Evolutionary conservation across 2,329 filamentous ascomycete genomes (phyloP), one percentile per base, ranked within the genome.

Genomic region (Cordyceps pruinosa): DNA sequence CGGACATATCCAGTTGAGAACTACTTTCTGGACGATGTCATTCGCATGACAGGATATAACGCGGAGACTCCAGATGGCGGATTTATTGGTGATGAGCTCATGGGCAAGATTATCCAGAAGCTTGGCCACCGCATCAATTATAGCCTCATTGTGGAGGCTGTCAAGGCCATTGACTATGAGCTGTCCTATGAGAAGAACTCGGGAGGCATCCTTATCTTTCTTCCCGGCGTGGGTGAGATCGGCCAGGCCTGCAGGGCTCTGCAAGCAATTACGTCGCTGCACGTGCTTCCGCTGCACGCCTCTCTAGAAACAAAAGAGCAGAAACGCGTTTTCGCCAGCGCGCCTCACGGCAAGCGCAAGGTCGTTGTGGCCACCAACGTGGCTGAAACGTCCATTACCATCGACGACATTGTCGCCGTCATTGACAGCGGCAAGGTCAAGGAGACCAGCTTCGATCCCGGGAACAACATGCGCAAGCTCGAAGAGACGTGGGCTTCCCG

Each of bases 361-460:
- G 84, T 99, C 13, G 89, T 99, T 34, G 89, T 93, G 7, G 90
- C 94, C 1, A 99, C 94, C 45, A 99, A 99, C 66, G 93, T 99
- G 2, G 94, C 94, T 2, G 94, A 99, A 70, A 99, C 94, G 0
- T 97, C 94, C 2, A 97, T 99, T 69, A 99, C 94, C 0, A 99
- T 99, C 59, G 92, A 97, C 68, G 94, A 99, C 68, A 89, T 99
- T 54, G 89, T 97, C 2, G 93, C 90, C 2, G 94, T 99, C 46
- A 93, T 99, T 61, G 94, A 99, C 69, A 94, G 88, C 12, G 94
- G 94, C 28, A 86, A 90, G 54, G 94, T 99, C 59, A 99, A 99
- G 68, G 93, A 99, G 72, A 99, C 92, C 0, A 93, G 89, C 68
- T 97, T 92, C 65, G 94, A 97, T 69, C 84, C 90, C 0, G 82